phyloP scores from a whole-genome alignment of 352 stramenopile genomes.

The Phytophthora agathidicida region DNA sequence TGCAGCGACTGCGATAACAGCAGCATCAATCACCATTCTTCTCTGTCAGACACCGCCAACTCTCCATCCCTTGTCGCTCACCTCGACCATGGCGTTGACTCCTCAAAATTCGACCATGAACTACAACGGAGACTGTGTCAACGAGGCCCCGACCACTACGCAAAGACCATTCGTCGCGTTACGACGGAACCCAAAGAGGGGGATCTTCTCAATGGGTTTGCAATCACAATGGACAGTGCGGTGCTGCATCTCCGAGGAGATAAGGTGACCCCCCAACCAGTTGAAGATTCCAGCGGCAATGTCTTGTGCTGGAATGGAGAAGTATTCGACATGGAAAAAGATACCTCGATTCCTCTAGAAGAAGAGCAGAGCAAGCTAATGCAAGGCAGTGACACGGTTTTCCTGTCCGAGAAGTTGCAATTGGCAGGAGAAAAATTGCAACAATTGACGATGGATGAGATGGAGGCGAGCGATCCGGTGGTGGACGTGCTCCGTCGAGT shows the following conservation, averaged over 20 bases:
- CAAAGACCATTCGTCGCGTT: constrained; percentile 22
- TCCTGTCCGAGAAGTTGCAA: constrained; percentile 53
- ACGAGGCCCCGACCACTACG: constrained; percentile 36
- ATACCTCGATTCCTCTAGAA: constrained; percentile 13
- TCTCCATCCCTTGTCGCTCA: not conserved
- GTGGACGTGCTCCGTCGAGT: constrained; percentile 51
- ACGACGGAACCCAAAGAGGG: not conserved
- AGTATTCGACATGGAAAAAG: constrained; percentile 65
- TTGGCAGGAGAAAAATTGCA: constrained; percentile 19
- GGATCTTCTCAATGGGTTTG: constrained; percentile 4
- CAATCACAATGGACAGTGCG: constrained; percentile 71
- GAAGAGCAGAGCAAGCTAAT: constrained; percentile 12
- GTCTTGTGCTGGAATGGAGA: constrained; percentile 95
- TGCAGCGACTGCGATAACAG: not conserved
- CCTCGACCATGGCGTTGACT: too few relatives aligned
- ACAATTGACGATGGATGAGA: constrained; percentile 1
- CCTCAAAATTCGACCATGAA: constrained; percentile 23
- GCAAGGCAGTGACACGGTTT: constrained; percentile 50
- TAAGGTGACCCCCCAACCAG: constrained; percentile 76
- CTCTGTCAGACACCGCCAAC: not conserved
- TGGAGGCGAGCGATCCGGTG: constrained; percentile 21
- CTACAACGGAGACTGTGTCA: constrained; percentile 34
- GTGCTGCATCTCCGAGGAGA: constrained; percentile 92
- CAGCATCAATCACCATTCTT: not conserved
- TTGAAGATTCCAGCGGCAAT: constrained; percentile 67